Conservation (phyloP, 2,329 filamentous ascomycete genomes). For the Zopfia rhizophila region DNA sequence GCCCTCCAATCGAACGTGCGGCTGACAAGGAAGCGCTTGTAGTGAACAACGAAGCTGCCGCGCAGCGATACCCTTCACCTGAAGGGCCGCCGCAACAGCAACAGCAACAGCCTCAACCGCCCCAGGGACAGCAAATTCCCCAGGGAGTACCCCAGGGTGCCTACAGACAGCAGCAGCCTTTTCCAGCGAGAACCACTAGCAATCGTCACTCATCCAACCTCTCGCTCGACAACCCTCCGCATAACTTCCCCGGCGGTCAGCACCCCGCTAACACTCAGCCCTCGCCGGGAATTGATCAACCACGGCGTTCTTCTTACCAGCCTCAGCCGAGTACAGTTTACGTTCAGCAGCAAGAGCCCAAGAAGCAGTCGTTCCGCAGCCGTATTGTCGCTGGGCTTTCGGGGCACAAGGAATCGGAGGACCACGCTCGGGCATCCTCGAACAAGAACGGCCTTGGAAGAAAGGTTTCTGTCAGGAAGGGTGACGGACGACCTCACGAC, state of each 20-base stretch:
- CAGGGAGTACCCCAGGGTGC: slow-evolving; percentile 5
- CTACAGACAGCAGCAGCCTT: slow-evolving; percentile 25
- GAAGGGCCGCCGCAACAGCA: slow-evolving; percentile 33
- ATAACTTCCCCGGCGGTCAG: slow-evolving; percentile 33
- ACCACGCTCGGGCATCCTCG: slow-evolving; percentile 33
- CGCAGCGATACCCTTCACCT: slow-evolving; percentile 36
- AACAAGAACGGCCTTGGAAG: slow-evolving; percentile 45
- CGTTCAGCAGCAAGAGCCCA: slow-evolving; percentile 31
- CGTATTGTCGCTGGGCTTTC: slow-evolving; percentile 42
- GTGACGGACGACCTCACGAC: slow-evolving; percentile 38
- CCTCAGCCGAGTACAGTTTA: slow-evolving; percentile 22
- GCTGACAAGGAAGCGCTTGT: slow-evolving; percentile 46
- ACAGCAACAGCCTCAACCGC: slow-evolving; percentile 15
- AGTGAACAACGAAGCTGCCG: slow-evolving; percentile 45
- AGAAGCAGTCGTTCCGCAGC: slow-evolving; percentile 47
- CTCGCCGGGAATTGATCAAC: slow-evolving; percentile 36
- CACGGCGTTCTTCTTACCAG: slow-evolving; percentile 37
- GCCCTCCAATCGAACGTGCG: slow-evolving; percentile 38
- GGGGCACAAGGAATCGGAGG: slow-evolving; percentile 44
- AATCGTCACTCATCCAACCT: slow-evolving; percentile 43
- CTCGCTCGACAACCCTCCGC: slow-evolving; percentile 40
- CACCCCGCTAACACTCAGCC: slow-evolving; percentile 32
- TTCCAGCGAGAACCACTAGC: slow-evolving; percentile 43
- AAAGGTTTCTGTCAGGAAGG: slow-evolving; percentile 49
- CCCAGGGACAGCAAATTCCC: slow-evolving; percentile 9